These are phyloP conservation scores for Lanmaoa rubissima DNA, from an alignment of 768 basidiomycete genomes.

Conservation along the genomic window DNA sequence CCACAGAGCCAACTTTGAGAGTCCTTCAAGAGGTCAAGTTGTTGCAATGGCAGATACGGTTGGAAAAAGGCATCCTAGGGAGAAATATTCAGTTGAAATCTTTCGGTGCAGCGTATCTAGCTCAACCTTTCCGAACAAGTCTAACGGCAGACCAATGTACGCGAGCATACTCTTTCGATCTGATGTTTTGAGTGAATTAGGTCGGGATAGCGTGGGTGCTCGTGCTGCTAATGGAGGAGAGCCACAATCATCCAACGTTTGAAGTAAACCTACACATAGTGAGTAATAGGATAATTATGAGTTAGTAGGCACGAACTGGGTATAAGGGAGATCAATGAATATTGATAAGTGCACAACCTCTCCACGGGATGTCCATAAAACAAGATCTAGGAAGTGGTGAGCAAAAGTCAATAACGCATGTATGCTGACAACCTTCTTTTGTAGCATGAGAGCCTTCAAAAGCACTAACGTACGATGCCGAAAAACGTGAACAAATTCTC, in stretches of 20 bases:
- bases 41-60: conserved; percentile 94
- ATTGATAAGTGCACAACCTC: conserved; percentile 94
- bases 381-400: conserved; percentile 64
- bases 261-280: conserved; percentile 63
- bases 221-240: conserved; percentile 71
- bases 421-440: conserved; percentile 67
- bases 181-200: conserved; percentile 82
- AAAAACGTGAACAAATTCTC: conserved; percentile 92
- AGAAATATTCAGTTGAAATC: background rate
- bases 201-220: conserved; percentile 61
- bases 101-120: background rate
- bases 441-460: conserved; percentile 92
- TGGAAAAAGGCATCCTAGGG: conserved; percentile 91
- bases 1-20: conserved; percentile 87
- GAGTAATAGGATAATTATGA: conserved; percentile 1
- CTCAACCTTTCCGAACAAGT: conserved; percentile 84
- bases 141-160: conserved; percentile 90
- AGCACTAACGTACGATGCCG: conserved; percentile 89
- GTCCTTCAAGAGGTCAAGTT: conserved; percentile 82
- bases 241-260: conserved; percentile 88
- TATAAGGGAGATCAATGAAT: conserved; percentile 90
- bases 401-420: conserved; percentile 1
- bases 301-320: conserved; percentile 53
- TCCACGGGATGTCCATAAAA: conserved; percentile 97
- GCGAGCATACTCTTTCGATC: conserved; percentile 89